phyloP scores from a whole-genome alignment of 176 grass and related monocot species.

The Avena atlantica region DNA sequence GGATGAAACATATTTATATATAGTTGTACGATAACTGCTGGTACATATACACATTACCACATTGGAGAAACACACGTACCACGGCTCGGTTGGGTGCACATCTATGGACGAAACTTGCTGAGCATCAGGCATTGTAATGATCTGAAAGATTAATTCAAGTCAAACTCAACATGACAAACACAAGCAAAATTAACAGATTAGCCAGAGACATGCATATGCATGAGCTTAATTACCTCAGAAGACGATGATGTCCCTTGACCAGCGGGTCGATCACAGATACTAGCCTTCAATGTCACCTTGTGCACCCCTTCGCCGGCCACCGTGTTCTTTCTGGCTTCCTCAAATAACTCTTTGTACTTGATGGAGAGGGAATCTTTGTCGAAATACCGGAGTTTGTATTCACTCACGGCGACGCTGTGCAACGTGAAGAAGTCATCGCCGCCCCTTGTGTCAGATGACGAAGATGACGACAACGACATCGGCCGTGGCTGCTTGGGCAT shows the following conservation, averaged over 20 bases:
- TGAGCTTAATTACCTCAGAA: not conserved
- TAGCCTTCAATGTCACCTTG: not conserved
- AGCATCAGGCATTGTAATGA: not conserved
- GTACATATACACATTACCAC: no score
- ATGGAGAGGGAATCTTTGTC: not conserved
- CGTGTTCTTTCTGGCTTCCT: not conserved
- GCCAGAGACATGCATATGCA: no score
- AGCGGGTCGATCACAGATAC: not conserved
- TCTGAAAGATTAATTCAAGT: not conserved
- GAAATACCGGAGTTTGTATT: not conserved
- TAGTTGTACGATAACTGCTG: no score
- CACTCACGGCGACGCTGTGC: not conserved
- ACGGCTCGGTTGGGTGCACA: not conserved
- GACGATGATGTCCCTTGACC: not conserved
- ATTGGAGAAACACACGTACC: not conserved
- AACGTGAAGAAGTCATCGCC: no score
- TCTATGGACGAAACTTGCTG: not conserved
- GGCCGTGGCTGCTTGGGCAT: not conserved
- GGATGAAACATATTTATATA: no score
- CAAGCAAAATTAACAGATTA: no score
- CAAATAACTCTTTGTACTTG: not conserved
- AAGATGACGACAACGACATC: no score
- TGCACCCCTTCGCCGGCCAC: not conserved
- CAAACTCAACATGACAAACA: no score
- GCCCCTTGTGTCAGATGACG: no score